Evolutionary conservation across 179 eudicot species (phyloP).

Genomic region (Drosera spatulata): DNA sequence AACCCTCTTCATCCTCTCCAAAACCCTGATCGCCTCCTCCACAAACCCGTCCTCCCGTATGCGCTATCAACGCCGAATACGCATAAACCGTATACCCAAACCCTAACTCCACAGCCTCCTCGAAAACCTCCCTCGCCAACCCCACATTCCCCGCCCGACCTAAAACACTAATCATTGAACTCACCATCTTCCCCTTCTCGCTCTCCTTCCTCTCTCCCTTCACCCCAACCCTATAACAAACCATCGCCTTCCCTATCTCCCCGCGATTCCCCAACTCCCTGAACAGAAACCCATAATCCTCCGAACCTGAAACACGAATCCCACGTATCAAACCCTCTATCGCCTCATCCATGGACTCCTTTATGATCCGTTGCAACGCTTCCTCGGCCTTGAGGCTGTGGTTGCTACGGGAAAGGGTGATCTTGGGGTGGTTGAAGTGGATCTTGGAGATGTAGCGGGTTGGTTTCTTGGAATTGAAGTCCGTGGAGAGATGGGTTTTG

Average conservation of each 20-base stretch:
- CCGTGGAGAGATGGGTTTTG: conserved; percentile 54
- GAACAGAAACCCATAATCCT: conserved; percentile 64
- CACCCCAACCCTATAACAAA: conserved; percentile 62
- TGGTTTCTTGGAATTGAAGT: conserved; percentile 70
- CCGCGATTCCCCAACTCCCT: conserved; percentile 76
- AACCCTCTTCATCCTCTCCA: conserved; percentile 54
- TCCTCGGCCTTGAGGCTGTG: conserved; percentile 62
- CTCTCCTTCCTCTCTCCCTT: conserved; percentile 32
- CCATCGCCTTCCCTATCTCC: conserved; percentile 40
- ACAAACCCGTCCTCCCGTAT: conserved; percentile 65
- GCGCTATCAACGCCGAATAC: conserved; percentile 87
- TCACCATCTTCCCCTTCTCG: conserved; percentile 76
- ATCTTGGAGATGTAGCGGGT: conserved; percentile 84
- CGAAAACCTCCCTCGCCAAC: conserved; percentile 56
- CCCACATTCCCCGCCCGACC: conserved; percentile 84
- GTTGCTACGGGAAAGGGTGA: conserved; percentile 25
- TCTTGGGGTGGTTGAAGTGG: conserved; percentile 68
- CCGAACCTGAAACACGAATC: conserved; percentile 51
- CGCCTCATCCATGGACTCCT: conserved; percentile 12
- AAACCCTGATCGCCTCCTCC: conserved; percentile 58
- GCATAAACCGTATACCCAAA: conserved; percentile 88
- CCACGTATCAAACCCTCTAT: conserved; percentile 26
- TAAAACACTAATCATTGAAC: conserved; percentile 84
- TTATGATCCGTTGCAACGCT: conserved; percentile 24
- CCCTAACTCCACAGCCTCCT: conserved; percentile 58